A percentile compares a stretch with the other conserved stretches of the same genome.
Evolutionary conservation across 306 rosid genomes (phyloP).

Genomic region (Arachis stenosperma): DNA sequence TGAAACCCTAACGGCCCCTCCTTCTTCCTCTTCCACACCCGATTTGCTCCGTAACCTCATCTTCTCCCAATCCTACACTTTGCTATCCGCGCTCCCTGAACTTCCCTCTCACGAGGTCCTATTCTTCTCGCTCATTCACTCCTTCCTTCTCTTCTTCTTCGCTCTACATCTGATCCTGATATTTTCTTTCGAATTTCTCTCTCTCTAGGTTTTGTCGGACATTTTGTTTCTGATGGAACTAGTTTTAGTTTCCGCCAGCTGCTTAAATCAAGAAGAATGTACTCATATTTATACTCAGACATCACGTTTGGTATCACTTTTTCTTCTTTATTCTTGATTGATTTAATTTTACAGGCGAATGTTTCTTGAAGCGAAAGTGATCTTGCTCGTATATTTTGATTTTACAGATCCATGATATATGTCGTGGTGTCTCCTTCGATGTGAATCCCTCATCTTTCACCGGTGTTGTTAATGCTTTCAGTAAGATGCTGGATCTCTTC

Average conservation of each 20-base stretch:
- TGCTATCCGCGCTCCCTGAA: slow-evolving; percentile 62
- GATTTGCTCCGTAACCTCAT: slow-evolving; percentile 62
- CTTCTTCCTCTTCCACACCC: slow-evolving; percentile 45
- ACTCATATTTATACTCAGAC: background rate
- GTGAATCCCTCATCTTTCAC: slow-evolving; percentile 62
- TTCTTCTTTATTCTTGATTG: background rate
- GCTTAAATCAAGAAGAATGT: slow-evolving; percentile 40
- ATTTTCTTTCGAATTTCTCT: background rate
- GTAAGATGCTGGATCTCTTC: slow-evolving; percentile 55
- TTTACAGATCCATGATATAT: slow-evolving; percentile 65
- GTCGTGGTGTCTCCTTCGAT: slow-evolving; percentile 56
- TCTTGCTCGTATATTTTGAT: background rate
- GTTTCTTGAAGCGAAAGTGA: background rate
- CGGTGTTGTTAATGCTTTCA: slow-evolving; percentile 50
- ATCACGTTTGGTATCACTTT: slow-evolving; percentile 44
- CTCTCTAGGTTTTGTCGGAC: slow-evolving; percentile 71
- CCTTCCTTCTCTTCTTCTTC: background rate
- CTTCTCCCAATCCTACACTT: slow-evolving; percentile 60
- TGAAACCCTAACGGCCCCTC: slow-evolving; percentile 66
- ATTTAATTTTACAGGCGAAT: too few relatives aligned
- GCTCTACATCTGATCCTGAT: background rate
- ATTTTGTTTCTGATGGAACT: slow-evolving; percentile 67
- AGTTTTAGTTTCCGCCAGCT: slow-evolving; percentile 48
- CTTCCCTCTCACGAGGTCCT: slow-evolving; percentile 79
- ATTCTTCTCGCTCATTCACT: background rate